A percentile compares a stretch with the other conserved stretches of the same genome.
These are phyloP conservation scores for Phytophthora uliginosa DNA, from an alignment of 352 stramenopile genomes.

Conservation along the genomic window DNA sequence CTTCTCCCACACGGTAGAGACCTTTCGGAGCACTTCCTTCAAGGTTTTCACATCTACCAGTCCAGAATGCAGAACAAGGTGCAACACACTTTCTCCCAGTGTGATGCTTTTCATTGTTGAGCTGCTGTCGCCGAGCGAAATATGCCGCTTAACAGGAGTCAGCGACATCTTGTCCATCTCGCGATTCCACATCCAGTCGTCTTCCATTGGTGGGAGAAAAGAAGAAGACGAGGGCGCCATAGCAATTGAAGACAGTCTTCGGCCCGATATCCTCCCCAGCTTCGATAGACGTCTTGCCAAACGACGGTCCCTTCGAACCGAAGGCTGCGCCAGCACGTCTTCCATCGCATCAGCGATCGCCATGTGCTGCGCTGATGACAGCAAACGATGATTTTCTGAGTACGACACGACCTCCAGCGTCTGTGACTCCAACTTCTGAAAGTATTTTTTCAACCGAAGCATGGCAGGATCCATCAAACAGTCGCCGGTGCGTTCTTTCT, in stretches of 20 bases:
- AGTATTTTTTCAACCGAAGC: conserved; percentile 61
- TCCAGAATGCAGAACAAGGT: conserved; percentile 55
- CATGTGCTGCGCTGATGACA: conserved; percentile 72
- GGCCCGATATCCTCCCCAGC: conserved; percentile 62
- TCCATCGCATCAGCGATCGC: conserved; percentile 86
- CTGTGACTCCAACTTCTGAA: conserved; percentile 58
- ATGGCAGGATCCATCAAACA: conserved; percentile 42
- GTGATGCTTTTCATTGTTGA: conserved; percentile 32
- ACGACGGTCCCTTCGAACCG: conserved; percentile 66
- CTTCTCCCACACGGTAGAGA: conserved; percentile 59
- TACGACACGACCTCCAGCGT: conserved; percentile 74
- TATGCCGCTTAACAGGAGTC: conserved; percentile 44
- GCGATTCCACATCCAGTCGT: conserved; percentile 63
- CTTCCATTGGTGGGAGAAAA: conserved; percentile 48
- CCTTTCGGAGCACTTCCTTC: conserved; percentile 45
- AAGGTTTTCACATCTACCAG: conserved; percentile 44
- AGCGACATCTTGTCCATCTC: conserved; percentile 54
- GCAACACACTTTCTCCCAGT: conserved; percentile 46
- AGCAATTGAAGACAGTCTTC: conserved; percentile 55
- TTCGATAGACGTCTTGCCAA: conserved; percentile 70
- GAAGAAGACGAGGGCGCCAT: conserved; percentile 35
- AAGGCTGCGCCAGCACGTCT: conserved; percentile 70
- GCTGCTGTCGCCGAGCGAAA: conserved; percentile 27
- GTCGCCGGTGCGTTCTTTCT: conserved; percentile 23
- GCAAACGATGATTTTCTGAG: conserved; percentile 63